These are phyloP conservation scores for Alternaria triticina DNA, from an alignment of 2,329 filamentous ascomycete species.

Conservation along the genomic window DNA sequence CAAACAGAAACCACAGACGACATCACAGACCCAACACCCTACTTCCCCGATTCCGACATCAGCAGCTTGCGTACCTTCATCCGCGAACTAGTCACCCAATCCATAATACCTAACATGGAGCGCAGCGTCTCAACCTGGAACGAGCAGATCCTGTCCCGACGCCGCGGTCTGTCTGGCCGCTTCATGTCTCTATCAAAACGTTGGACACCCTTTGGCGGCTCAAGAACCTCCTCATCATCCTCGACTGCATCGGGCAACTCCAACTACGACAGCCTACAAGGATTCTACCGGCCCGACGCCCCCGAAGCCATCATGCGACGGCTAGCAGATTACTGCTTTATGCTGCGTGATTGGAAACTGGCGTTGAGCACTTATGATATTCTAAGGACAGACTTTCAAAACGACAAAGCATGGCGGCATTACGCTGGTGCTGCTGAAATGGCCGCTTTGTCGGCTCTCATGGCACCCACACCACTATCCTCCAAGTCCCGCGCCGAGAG, in stretches of 20 bases:
- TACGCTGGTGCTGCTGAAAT: slow-evolving; percentile 96
- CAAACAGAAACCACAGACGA: slow-evolving; percentile 68
- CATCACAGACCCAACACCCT: slow-evolving; percentile 73
- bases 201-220: slow-evolving; percentile 81
- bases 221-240: slow-evolving; percentile 62
- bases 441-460: slow-evolving; percentile 82
- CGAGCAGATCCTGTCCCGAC: slow-evolving; percentile 89
- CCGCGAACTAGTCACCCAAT: slow-evolving; percentile 93
- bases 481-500: slow-evolving; percentile 81
- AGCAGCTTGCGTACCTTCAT: slow-evolving; percentile 88
- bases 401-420: slow-evolving; percentile 96
- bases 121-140: slow-evolving; percentile 92
- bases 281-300: slow-evolving; percentile 83
- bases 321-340: slow-evolving; percentile 92
- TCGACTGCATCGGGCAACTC: slow-evolving; percentile 60
- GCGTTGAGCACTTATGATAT: slow-evolving; percentile 92
- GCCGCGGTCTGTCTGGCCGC: slow-evolving; percentile 87
- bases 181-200: slow-evolving; percentile 93
- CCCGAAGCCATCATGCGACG: slow-evolving; percentile 93
- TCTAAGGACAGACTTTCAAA: slow-evolving; percentile 84
- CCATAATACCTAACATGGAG: slow-evolving; percentile 95
- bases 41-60: slow-evolving; percentile 90
- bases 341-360: slow-evolving; percentile 95
- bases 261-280: slow-evolving; percentile 79
- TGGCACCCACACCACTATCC: slow-evolving; percentile 74